Conservation (phyloP, 2,329 filamentous ascomycete genomes). For the Botryotinia calthae region DNA sequence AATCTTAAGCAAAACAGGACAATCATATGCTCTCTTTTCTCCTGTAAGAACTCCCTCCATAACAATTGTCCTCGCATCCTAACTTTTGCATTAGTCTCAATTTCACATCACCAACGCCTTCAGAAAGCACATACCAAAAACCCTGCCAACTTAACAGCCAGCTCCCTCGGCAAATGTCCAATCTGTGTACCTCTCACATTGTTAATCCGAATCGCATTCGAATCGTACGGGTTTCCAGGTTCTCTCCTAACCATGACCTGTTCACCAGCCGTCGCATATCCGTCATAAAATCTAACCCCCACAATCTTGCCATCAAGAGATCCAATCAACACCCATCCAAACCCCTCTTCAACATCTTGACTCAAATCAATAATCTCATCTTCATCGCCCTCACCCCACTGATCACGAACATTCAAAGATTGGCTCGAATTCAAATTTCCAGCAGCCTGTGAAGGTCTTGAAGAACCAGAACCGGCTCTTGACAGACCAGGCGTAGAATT, state of each 20-base stretch:
- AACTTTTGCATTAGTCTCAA: slow-evolving; percentile 24
- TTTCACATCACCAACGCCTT: background rate
- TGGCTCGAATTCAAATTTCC: slow-evolving; percentile 23
- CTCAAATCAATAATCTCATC: slow-evolving; percentile 36
- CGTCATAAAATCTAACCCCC: slow-evolving; percentile 57
- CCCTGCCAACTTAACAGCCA: slow-evolving; percentile 69
- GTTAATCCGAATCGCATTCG: slow-evolving; percentile 73
- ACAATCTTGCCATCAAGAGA: slow-evolving; percentile 48
- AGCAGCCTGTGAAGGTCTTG: slow-evolving; percentile 14
- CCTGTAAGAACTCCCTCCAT: slow-evolving; percentile 71
- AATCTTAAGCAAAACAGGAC: slow-evolving; percentile 66
- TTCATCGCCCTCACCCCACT: slow-evolving; percentile 30
- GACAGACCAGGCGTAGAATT: background rate
- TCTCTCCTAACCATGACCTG: slow-evolving; percentile 63
- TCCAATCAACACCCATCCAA: slow-evolving; percentile 35
- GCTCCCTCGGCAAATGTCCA: slow-evolving; percentile 67
- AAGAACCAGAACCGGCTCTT: slow-evolving; percentile 8
- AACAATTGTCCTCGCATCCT: slow-evolving; percentile 56
- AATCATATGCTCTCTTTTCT: slow-evolving; percentile 65
- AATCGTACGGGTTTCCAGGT: slow-evolving; percentile 66
- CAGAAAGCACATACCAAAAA: slow-evolving; percentile 57
- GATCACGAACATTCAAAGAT: slow-evolving; percentile 27
- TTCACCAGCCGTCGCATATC: slow-evolving; percentile 61
- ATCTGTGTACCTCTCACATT: slow-evolving; percentile 76
- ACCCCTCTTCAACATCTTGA: slow-evolving; percentile 36